Conservation (phyloP, 345 rosid species). For the Chamaenerion angustifolium region DNA sequence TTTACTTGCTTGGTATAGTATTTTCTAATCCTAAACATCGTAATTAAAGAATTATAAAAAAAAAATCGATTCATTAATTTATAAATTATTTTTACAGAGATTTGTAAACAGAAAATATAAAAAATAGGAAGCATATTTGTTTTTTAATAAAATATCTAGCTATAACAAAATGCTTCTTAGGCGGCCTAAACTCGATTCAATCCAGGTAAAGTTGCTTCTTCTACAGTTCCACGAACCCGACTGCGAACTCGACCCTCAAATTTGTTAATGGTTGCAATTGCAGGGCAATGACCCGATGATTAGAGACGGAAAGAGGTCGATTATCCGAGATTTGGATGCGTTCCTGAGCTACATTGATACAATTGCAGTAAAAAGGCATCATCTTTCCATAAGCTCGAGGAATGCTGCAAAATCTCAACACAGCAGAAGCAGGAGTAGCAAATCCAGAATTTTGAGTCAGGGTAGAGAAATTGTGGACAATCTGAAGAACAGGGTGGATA, state of each 20-base stretch:
- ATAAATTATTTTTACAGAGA: too few relatives aligned
- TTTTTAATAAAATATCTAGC: too few relatives aligned
- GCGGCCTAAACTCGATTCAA: conserved; percentile 59
- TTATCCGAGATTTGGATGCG: conserved; percentile 46
- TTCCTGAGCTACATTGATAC: conserved; percentile 54
- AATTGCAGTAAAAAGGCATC: conserved; percentile 26
- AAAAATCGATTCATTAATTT: too few relatives aligned
- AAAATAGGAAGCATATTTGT: too few relatives aligned
- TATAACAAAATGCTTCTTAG: too few relatives aligned
- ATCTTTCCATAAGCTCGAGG: conserved; percentile 13
- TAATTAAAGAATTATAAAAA: too few relatives aligned
- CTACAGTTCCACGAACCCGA: neutral
- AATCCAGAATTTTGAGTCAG: conserved; percentile 19
- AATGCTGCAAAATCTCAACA: too few relatives aligned
- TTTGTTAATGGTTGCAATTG: neutral
- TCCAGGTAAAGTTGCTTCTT: conserved; percentile 39
- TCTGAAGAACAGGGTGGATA: conserved; percentile 31
- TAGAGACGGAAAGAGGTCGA: conserved; percentile 57
- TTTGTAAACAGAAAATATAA: too few relatives aligned
- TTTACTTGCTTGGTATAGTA: too few relatives aligned
- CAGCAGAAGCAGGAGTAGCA: conserved; percentile 7
- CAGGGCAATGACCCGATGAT: conserved; percentile 68
- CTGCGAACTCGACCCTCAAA: neutral
- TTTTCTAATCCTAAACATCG: too few relatives aligned
- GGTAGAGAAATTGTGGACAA: conserved; percentile 25